These are phyloP conservation scores for Leccinum obscurum DNA, from an alignment of 768 basidiomycete species.

Conservation along the genomic window DNA sequence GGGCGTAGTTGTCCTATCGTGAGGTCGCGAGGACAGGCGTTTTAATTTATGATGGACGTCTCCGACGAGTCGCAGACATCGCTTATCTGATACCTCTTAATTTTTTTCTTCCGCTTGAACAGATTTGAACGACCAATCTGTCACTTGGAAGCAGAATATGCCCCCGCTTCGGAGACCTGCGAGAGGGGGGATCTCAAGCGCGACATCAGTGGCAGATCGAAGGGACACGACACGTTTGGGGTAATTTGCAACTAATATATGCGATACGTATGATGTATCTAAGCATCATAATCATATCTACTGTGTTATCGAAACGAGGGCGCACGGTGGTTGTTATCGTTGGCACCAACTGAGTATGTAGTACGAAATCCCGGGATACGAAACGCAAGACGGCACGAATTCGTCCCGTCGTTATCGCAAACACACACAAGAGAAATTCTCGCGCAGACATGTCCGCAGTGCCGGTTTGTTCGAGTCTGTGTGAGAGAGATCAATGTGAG, in stretches of 20 bases:
- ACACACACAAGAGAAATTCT: neutral
- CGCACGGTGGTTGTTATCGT: conserved; percentile 3
- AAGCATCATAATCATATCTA: neutral
- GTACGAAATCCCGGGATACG: neutral
- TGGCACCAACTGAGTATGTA: neutral
- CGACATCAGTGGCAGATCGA: neutral
- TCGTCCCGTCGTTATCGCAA: conserved; percentile 12
- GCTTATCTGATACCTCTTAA: neutral
- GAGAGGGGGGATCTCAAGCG: neutral
- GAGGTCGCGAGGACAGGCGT: neutral
- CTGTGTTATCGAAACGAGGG: conserved; percentile 13
- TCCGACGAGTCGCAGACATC: neutral
- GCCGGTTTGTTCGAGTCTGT: conserved; percentile 9
- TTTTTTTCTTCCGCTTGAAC: neutral
- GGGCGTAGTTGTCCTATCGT: neutral
- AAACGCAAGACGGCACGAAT: neutral
- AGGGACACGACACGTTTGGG: neutral
- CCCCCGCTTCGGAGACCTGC: neutral
- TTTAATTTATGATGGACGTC: neutral
- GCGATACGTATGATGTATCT: neutral
- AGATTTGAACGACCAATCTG: neutral
- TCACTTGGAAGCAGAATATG: neutral
- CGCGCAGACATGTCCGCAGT: neutral
- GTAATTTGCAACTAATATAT: neutral
- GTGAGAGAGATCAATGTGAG: conserved; percentile 10